Conservation (phyloP, 768 basidiomycete genomes). For the Boletus reticuloceps region DNA sequence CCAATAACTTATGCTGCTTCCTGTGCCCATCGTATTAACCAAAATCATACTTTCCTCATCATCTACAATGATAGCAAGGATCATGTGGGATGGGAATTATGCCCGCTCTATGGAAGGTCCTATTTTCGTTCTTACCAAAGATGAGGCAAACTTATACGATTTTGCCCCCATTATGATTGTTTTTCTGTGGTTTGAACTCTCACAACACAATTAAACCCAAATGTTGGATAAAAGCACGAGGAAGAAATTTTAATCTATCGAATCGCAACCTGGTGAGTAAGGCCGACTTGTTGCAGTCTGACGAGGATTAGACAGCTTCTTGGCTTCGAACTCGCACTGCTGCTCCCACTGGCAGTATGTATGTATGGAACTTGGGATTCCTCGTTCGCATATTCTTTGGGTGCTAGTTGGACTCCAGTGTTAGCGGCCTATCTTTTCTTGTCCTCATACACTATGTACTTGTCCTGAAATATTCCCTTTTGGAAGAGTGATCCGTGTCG, state of each 20-base stretch:
- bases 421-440: too few relatives aligned
- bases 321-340: background rate
- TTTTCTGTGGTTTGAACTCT: background rate
- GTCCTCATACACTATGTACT: too few relatives aligned
- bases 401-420: too few relatives aligned
- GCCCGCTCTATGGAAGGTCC: background rate
- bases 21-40: background rate
- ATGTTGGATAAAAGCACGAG: background rate
- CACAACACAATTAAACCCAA: background rate
- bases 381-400: too few relatives aligned
- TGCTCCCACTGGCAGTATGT: too few relatives aligned
- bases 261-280: constrained; percentile 7
- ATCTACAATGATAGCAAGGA: background rate
- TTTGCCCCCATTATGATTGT: background rate
- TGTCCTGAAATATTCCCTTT: too few relatives aligned
- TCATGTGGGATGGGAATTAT: constrained; percentile 1
- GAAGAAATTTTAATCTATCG: background rate
- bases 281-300: background rate
- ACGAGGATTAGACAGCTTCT: background rate
- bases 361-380: too few relatives aligned
- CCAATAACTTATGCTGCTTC: background rate
- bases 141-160: constrained; percentile 6
- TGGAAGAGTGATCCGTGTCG: too few relatives aligned
- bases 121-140: background rate
- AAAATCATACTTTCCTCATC: constrained; percentile 1